Conservation (phyloP, 1,139 yeast genomes). For the Debaryomyces sp. region DNA sequence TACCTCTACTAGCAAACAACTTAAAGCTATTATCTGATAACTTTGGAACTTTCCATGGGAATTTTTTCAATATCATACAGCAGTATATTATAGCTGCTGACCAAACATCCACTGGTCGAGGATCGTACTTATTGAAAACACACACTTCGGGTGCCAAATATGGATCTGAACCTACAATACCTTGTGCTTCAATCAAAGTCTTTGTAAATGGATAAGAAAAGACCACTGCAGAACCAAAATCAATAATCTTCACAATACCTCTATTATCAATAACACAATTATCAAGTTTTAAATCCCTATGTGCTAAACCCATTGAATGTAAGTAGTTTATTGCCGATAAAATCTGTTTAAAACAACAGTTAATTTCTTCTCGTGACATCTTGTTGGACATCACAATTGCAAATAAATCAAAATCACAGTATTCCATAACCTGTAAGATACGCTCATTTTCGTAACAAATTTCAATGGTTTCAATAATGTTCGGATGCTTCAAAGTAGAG, state of each 20-base stretch:
- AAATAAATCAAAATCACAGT: conserved; percentile 89
- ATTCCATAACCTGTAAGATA: conserved; percentile 91
- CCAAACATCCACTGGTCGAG: conserved; percentile 95
- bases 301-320: conserved; percentile 88
- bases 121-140: conserved; percentile 79
- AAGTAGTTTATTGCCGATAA: conserved; percentile 80
- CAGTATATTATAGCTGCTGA: conserved; percentile 93
- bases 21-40: conserved; percentile 82
- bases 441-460: conserved; percentile 88
- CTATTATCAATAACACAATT: conserved; percentile 86
- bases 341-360: conserved; percentile 89
- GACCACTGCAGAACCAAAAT: conserved; percentile 94
- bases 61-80: conserved; percentile 91
- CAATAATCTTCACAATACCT: conserved; percentile 89
- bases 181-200: conserved; percentile 78
- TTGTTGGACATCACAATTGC: conserved; percentile 96
- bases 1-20: conserved; percentile 56
- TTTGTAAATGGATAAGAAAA: conserved; percentile 89
- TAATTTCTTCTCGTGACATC: conserved; percentile 83
- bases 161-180: conserved; percentile 94
- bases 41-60: conserved; percentile 98
- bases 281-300: conserved; percentile 89
- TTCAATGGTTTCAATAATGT: conserved; percentile 88
- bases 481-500: conserved; percentile 91
- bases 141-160: conserved; percentile 94